Conservation (phyloP, 2,329 filamentous ascomycete genomes). For the Hymenotorrendiella dingleyae region DNA sequence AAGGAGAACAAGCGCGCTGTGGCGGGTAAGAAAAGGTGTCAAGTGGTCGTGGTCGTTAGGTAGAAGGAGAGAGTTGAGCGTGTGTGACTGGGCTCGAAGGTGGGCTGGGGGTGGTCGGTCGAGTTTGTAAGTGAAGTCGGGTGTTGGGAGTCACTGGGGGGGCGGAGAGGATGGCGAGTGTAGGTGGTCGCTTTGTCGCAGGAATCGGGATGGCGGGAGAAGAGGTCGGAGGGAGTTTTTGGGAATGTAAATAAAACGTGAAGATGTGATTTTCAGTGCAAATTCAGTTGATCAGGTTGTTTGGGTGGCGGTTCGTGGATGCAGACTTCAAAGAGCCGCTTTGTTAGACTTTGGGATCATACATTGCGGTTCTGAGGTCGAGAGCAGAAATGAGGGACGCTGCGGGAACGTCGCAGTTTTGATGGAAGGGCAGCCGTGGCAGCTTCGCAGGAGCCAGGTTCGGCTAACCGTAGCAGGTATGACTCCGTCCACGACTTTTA, state of each 20-base stretch:
- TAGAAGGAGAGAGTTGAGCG: neutral
- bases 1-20: slow-evolving; percentile 9
- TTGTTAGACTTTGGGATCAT: slow-evolving; percentile 23
- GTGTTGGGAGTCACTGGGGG: slow-evolving; percentile 8
- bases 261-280: too few relatives aligned
- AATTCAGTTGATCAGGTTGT: too few relatives aligned
- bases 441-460: slow-evolving; percentile 1
- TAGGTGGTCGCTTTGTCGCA: slow-evolving; percentile 18
- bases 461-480: neutral
- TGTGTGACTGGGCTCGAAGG: neutral
- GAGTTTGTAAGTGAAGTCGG: neutral
- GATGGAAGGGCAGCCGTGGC: slow-evolving; percentile 4
- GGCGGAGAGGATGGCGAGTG: slow-evolving; percentile 5
- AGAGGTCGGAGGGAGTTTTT: neutral
- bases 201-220: slow-evolving; percentile 4
- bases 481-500: neutral
- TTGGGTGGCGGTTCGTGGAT: slow-evolving; percentile 3
- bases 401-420: slow-evolving; percentile 21
- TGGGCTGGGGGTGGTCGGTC: neutral
- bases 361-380: slow-evolving; percentile 23
- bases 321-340: slow-evolving; percentile 31
- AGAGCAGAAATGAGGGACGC: slow-evolving; percentile 8
- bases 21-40: slow-evolving; percentile 10
- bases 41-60: slow-evolving; percentile 4
- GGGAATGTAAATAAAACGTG: neutral